Evolutionary conservation across 2,329 filamentous ascomycete species (phyloP).

Genomic region (Tolypocladium sp.): DNA sequence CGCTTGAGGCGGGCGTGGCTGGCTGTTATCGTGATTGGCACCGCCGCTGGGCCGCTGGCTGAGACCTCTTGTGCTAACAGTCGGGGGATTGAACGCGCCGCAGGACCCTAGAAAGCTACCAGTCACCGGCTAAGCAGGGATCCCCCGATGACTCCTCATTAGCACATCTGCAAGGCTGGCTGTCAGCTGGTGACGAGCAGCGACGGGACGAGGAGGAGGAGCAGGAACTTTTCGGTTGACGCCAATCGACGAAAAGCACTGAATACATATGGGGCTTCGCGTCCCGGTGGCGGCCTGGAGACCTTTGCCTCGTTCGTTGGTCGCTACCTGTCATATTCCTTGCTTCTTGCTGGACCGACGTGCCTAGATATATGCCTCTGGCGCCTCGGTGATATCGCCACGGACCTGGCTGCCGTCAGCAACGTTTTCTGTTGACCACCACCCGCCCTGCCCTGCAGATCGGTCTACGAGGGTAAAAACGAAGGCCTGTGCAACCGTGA

Average conservation of each 20-base stretch:
- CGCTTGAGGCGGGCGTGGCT: not conserved
- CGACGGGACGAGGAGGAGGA: not conserved
- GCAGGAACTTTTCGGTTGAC: not conserved
- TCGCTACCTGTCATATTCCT: not conserved
- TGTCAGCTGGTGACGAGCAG: not conserved
- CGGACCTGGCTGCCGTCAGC: not conserved
- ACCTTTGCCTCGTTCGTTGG: not conserved
- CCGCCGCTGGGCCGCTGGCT: not conserved
- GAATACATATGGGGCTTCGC: not conserved
- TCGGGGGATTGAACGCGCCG: not conserved
- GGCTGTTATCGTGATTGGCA: not conserved
- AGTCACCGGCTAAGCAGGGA: not conserved
- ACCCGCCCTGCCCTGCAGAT: not conserved
- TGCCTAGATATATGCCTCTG: not conserved
- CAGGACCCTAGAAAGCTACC: not conserved
- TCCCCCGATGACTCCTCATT: constrained; percentile 5
- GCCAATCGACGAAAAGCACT: not conserved
- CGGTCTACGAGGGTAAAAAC: not conserved
- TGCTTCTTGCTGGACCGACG: not conserved
- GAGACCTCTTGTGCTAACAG: not conserved
- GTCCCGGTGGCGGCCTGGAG: not conserved
- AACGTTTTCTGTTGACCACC: not conserved
- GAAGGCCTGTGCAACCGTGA: not conserved
- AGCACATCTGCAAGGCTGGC: not conserved
- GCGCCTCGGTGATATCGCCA: not conserved